Evolutionary conservation across 306 rosid species (phyloP), one percentile per base, ranked within the genome.

Genomic region (Neltuma alba): DNA sequence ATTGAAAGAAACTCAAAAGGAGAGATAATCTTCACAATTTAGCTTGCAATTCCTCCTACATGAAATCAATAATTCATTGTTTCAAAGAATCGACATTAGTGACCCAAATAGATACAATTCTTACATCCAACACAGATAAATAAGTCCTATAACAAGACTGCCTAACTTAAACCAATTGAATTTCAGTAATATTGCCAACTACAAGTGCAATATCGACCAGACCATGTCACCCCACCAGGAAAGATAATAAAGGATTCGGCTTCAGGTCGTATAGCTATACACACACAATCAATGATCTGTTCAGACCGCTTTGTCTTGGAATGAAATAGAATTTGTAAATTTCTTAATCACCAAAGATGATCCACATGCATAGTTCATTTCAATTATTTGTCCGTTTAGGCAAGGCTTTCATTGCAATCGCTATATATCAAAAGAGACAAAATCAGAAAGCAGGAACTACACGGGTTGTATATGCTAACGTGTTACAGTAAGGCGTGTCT

Each of bases 1-100:
- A 74, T 45, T 18, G 58, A 75, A 70, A 64, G 76, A 75, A 66
- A 21, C 71, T 79, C 70, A 16, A 45, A 80, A 47, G 25, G 62
- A 27, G 40, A 52, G 9, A 48, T 7, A 1, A 67, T 34, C 23
- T 16, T 74, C 23, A 44, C 12, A 21, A 27, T 44, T 41, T 0
- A 62, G 48, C 42, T 41, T 10, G 5, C n/a, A 14, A 44, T 34
- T 31, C 50, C 8, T 34, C 68, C 47, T 13, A 20, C 7, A 0
- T 9, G 44, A 2, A 21, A 28, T 6, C 18, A 75, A 68, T 7
- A n/a, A n/a, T n/a, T 13, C 14, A 44, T 47, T 72, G 63, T 20
- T 48, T 48, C 27, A 47, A 31, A 45, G 23, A 71, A 47, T 23
- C 50, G 40, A 42, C 8, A 30, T 50, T 7, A 50, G 25, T 7